These are phyloP conservation scores for Fagopyrum homotropicum DNA, from an alignment of 148 eudicot genomes.

Conservation along the genomic window DNA sequence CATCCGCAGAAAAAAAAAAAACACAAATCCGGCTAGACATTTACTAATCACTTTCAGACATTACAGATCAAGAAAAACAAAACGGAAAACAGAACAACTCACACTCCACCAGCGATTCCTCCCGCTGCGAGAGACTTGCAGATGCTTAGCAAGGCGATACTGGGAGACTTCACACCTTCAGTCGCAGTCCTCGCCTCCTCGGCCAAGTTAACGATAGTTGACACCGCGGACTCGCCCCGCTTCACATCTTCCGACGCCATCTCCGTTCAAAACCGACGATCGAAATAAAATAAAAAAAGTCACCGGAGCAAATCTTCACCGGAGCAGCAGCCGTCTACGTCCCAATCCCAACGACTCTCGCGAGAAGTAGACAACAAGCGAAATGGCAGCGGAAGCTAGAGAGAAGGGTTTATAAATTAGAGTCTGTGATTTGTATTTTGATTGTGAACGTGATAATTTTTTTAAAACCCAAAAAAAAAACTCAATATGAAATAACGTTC, in stretches of 20 bases:
- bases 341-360: background rate
- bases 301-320: background rate
- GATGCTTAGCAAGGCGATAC: conserved; percentile 37
- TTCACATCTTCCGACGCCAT: conserved; percentile 93
- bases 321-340: background rate
- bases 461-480: no score
- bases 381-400: background rate
- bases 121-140: conserved; percentile 75
- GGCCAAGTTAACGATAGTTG: conserved; percentile 73
- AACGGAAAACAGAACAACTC: conserved; percentile 21
- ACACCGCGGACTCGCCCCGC: conserved; percentile 46
- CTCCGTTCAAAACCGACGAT: conserved; percentile 6
- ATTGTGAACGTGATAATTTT: no score
- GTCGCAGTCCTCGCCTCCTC: conserved; percentile 69
- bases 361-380: background rate
- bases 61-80: background rate
- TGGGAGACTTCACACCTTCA: conserved; percentile 57
- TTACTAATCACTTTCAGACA: background rate
- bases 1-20: background rate
- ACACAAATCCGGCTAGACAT: background rate
- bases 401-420: background rate
- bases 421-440: background rate
- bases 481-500: no score
- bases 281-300: conserved; percentile 10
- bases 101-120: conserved; percentile 80